Evolutionary conservation across 2,329 filamentous ascomycete genomes (phyloP), one percentile per base, ranked within the genome.

Genomic region (Zasmidium angulare): DNA sequence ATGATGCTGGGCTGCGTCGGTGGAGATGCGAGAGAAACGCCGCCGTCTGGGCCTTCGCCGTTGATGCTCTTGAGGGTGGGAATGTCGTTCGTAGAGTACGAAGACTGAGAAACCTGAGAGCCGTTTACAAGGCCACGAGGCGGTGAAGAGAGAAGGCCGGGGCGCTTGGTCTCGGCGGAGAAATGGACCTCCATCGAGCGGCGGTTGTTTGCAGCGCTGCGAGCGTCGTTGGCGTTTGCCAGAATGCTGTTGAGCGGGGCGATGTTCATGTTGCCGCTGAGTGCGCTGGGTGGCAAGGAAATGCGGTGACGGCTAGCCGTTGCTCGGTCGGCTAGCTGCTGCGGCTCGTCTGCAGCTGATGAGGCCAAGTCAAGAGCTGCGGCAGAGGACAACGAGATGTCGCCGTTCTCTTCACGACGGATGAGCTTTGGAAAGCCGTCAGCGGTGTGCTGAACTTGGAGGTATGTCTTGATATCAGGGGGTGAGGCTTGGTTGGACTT

Each of bases 81-180:
- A 20, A 97, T 82, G 70, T 98, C 93, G 74, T 89, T 95, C 55
- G 91, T 87, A 10, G 95, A 97, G 78, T 90, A 97, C 0, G 93
- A 97, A 48, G 89, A 88, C 76, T 93, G 90, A 59, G 96, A 76
- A 79, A 90, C 91, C 26, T 88, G 85, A 55, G 85, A 84, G 23
- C 84, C 81, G 73, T 89, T 83, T 60, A 69, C 71, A 71, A 68
- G 80, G 78, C 69, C 82, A 66, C 72, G 85, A 84, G 63, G 88
- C 76, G 55, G 87, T 86, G 77, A 87, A 81, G 64, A 84, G 81
- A 77, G 69, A 51, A 76, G 75, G 58, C 75, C 75, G 12, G 78
- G 75, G 54, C 78, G 78, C 73, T 80, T 79, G 51, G 74, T 72
- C 52, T 79, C 77, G 66, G 71, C 66, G 67, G 74, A 64, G 67